phyloP scores from a whole-genome alignment of 179 eudicot genomes.

The Beta macrorhiza region DNA sequence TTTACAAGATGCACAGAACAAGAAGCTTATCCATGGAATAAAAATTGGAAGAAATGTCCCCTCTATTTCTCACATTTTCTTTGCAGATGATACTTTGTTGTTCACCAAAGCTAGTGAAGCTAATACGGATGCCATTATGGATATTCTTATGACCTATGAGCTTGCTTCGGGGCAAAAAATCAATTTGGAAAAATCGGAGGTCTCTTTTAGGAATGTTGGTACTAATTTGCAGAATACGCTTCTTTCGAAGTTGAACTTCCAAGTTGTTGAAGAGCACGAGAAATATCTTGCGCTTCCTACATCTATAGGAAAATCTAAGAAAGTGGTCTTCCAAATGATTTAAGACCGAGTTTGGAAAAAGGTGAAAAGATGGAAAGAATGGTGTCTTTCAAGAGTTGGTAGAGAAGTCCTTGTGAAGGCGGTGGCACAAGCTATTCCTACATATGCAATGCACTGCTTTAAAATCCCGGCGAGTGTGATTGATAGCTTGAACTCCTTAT shows the following conservation, averaged over 20 bases:
- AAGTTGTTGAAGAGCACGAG: neutral
- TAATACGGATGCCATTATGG: neutral
- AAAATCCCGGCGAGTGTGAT: too few relatives aligned
- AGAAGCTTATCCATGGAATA: neutral
- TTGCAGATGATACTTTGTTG: neutral
- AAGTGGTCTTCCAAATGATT: too few relatives aligned
- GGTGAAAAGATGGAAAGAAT: too few relatives aligned
- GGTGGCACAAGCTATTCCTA: too few relatives aligned
- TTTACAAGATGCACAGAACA: neutral
- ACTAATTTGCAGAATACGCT: neutral
- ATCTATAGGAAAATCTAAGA: too few relatives aligned
- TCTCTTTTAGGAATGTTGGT: neutral
- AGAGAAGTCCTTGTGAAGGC: too few relatives aligned
- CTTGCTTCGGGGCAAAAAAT: neutral
- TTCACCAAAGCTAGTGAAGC: neutral
- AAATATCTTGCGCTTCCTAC: neutral
- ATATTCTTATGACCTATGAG: neutral
- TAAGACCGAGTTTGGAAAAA: too few relatives aligned
- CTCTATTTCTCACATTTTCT: too few relatives aligned
- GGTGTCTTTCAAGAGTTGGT: too few relatives aligned
- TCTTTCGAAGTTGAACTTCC: neutral
- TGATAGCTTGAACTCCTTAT: too few relatives aligned
- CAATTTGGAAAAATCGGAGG: neutral
- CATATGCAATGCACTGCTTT: too few relatives aligned
- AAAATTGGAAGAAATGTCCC: too few relatives aligned